These are phyloP conservation scores for Quercus variabilis DNA, from an alignment of 306 rosid genomes.

Conservation along the genomic window DNA sequence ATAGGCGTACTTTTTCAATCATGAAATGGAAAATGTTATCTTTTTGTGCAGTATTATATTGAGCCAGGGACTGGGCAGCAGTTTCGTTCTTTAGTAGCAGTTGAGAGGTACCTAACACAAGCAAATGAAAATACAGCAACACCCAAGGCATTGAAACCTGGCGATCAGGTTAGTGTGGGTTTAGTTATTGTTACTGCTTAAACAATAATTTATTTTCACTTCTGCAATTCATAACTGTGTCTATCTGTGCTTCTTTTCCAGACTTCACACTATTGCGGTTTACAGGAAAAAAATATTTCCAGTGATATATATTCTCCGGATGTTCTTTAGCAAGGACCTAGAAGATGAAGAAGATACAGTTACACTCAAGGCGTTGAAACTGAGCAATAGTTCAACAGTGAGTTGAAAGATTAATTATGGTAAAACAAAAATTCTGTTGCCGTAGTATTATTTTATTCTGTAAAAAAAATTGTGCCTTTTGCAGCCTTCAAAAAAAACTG, in stretches of 20 bases:
- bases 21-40: background rate
- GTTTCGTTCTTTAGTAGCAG: conserved; percentile 39
- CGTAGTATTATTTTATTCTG: background rate
- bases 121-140: conserved; percentile 19
- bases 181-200: background rate
- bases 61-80: conserved; percentile 37
- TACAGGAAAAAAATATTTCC: background rate
- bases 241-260: conserved; percentile 13
- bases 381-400: conserved; percentile 18
- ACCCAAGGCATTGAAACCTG: conserved; percentile 33
- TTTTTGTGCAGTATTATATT: conserved; percentile 33
- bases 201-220: conserved; percentile 11
- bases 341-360: conserved; percentile 13
- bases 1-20: background rate
- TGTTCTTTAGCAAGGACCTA: background rate
- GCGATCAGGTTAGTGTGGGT: conserved; percentile 7
- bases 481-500: conserved; percentile 17
- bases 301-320: background rate
- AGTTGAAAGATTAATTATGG: conserved; percentile 22
- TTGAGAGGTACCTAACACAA: conserved; percentile 34
- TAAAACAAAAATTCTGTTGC: background rate
- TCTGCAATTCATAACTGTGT: conserved; percentile 5
- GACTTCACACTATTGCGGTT: background rate
- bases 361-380: conserved; percentile 14
- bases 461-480: conserved; percentile 19